phyloP scores from a whole-genome alignment of 2,329 filamentous ascomycete genomes.

The Zasmidium citrigriseum region DNA sequence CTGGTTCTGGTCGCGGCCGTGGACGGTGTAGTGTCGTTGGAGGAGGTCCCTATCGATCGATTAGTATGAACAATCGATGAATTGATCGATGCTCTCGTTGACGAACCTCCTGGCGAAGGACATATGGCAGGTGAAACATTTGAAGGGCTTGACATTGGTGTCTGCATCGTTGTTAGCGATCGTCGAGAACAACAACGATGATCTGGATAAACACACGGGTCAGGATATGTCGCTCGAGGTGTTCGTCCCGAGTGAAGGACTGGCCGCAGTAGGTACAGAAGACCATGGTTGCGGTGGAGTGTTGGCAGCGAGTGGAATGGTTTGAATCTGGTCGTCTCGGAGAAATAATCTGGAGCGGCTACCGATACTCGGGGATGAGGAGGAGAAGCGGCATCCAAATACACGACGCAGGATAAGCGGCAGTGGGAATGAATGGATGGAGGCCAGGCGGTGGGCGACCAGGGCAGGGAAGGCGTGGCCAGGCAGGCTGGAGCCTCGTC shows the following conservation, averaged over 20 bases:
- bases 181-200: background rate
- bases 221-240: slow-evolving; percentile 54
- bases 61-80: slow-evolving; percentile 5
- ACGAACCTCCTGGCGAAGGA: slow-evolving; percentile 54
- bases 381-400: slow-evolving; percentile 12
- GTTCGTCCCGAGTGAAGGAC: slow-evolving; percentile 55
- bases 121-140: slow-evolving; percentile 57
- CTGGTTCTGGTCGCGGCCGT: slow-evolving; percentile 52
- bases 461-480: background rate
- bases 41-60: slow-evolving; percentile 46
- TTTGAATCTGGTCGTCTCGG: slow-evolving; percentile 14
- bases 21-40: slow-evolving; percentile 54
- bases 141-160: slow-evolving; percentile 58
- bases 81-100: slow-evolving; percentile 11
- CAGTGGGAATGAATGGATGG: slow-evolving; percentile 1
- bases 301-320: slow-evolving; percentile 6
- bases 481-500: slow-evolving; percentile 25
- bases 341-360: slow-evolving; percentile 18
- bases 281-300: slow-evolving; percentile 41
- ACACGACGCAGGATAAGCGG: slow-evolving; percentile 19
- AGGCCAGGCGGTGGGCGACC: too few relatives aligned
- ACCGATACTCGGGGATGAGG: slow-evolving; percentile 10
- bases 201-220: slow-evolving; percentile 45
- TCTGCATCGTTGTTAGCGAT: slow-evolving; percentile 35
- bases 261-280: slow-evolving; percentile 57